A percentile compares a stretch with the other conserved stretches of the same genome.
phyloP scores from a whole-genome alignment of 441 rosid genomes.

The Pelargonium australe region DNA sequence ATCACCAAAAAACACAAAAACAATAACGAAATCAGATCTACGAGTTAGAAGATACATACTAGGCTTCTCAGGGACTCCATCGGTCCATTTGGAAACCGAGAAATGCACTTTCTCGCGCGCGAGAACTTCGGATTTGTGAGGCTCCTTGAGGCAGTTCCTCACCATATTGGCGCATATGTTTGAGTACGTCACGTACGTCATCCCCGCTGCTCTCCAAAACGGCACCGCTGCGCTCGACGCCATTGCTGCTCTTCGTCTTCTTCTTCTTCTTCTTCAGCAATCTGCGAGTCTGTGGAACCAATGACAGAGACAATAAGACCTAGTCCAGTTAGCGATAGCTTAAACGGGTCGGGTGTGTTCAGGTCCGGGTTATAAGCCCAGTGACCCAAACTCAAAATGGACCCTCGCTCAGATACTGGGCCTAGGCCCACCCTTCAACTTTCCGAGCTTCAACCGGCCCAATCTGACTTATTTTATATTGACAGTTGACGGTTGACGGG shows the following conservation, averaged over 20 bases:
- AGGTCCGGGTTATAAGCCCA: too few species aligned
- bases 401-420: too few species aligned
- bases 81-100: constrained; percentile 60
- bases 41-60: constrained; percentile 31
- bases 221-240: constrained; percentile 82
- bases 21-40: not conserved
- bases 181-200: constrained; percentile 75
- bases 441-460: too few species aligned
- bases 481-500: too few species aligned
- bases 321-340: too few species aligned
- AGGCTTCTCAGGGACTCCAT: constrained; percentile 75
- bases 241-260: constrained; percentile 27
- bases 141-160: constrained; percentile 85
- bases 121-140: constrained; percentile 53
- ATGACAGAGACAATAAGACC: too few species aligned
- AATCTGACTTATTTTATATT: too few species aligned
- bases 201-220: constrained; percentile 91
- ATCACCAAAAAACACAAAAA: not conserved
- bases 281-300: too few species aligned
- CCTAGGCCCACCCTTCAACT: too few species aligned
- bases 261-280: too few species aligned
- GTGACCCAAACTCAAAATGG: too few species aligned
- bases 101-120: constrained; percentile 85
- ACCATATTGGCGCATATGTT: constrained; percentile 83
- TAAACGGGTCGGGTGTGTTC: too few species aligned